These are phyloP conservation scores for Aspergillus udagawae DNA, from an alignment of 2,329 filamentous ascomycete genomes.

Conservation along the genomic window DNA sequence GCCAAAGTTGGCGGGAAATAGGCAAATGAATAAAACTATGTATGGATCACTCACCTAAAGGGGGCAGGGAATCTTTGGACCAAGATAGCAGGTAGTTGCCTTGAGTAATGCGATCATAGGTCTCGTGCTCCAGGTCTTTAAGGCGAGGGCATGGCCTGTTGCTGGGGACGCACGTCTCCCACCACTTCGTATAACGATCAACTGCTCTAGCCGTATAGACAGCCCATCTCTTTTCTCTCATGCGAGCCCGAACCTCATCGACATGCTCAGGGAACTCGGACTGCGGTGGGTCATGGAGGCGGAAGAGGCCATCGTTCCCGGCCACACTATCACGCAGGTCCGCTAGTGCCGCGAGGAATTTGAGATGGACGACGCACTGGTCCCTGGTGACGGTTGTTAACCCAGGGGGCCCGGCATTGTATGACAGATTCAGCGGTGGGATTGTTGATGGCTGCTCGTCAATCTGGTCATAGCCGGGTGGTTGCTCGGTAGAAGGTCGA, in stretches of 20 bases:
- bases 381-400: conserved; percentile 39
- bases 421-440: conserved; percentile 22
- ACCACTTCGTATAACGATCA: conserved; percentile 66
- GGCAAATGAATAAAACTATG: background rate
- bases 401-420: conserved; percentile 5
- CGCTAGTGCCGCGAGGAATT: conserved; percentile 65
- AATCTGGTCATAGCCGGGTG: conserved; percentile 25
- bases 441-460: conserved; percentile 15
- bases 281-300: conserved; percentile 51
- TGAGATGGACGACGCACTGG: conserved; percentile 68
- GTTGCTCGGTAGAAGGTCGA: conserved; percentile 2
- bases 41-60: conserved; percentile 50
- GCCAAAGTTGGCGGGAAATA: background rate
- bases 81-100: conserved; percentile 29
- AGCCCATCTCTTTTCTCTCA: conserved; percentile 71
- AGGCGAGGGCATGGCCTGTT: conserved; percentile 12
- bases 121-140: conserved; percentile 13
- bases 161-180: conserved; percentile 37
- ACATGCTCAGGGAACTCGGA: conserved; percentile 32
- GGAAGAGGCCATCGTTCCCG: conserved; percentile 64
- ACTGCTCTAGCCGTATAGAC: conserved; percentile 66
- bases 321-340: conserved; percentile 64
- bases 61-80: conserved; percentile 49
- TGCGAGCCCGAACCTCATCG: conserved; percentile 46
- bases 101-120: conserved; percentile 31